Conservation (phyloP, 2,329 filamentous ascomycete genomes). For the Penicillium freii region DNA sequence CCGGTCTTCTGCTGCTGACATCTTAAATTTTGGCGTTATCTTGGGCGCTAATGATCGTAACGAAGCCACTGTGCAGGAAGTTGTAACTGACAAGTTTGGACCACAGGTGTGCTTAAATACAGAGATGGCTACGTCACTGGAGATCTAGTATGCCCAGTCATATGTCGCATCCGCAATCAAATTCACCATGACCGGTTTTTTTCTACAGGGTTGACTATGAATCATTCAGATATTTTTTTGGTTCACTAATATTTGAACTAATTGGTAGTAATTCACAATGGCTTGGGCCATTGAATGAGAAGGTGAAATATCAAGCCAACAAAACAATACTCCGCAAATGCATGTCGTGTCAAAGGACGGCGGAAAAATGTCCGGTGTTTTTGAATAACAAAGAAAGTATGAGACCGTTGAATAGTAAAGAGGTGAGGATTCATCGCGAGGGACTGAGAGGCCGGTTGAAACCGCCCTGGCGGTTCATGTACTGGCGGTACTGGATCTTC, state of each 20-base stretch:
- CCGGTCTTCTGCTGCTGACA: slow-evolving; percentile 31
- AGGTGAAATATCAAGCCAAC: slow-evolving; percentile 12
- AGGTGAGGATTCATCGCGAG: slow-evolving; percentile 31
- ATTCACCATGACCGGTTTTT: background rate
- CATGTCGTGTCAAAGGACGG: slow-evolving; percentile 23
- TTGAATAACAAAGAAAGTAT: slow-evolving; percentile 9
- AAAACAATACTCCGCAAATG: slow-evolving; percentile 33
- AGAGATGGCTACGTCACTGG: slow-evolving; percentile 32
- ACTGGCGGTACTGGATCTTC: slow-evolving; percentile 92
- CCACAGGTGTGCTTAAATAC: slow-evolving; percentile 4
- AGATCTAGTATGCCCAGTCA: slow-evolving; percentile 22
- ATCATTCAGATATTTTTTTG: background rate
- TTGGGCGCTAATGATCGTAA: slow-evolving; percentile 16
- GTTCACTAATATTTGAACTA: background rate
- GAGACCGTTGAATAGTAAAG: slow-evolving; percentile 3
- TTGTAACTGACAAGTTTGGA: background rate
- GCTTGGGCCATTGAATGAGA: slow-evolving; percentile 7
- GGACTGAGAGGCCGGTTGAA: slow-evolving; percentile 53
- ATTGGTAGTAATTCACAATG: slow-evolving; percentile 12
- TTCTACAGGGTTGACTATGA: background rate
- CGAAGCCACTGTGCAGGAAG: slow-evolving; percentile 25
- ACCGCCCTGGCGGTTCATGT: slow-evolving; percentile 65
- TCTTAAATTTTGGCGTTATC: slow-evolving; percentile 25
- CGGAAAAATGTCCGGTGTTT: slow-evolving; percentile 2
- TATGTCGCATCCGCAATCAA: slow-evolving; percentile 19